phyloP scores from a whole-genome alignment of 2,329 filamentous ascomycete genomes.

The Aureobasidium sp. region DNA sequence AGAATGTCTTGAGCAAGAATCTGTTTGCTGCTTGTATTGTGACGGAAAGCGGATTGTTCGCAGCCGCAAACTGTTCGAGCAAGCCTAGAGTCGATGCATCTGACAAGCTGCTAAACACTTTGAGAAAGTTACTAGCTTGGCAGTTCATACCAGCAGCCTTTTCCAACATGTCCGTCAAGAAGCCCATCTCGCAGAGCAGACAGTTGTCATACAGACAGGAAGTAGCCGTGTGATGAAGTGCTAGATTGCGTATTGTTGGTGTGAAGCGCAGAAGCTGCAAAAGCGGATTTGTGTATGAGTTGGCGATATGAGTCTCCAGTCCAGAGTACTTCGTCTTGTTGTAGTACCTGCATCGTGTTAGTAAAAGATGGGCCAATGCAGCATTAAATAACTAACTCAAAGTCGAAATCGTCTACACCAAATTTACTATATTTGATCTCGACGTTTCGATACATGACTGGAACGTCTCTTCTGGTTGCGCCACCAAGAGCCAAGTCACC shows the following conservation, averaged over 20 bases:
- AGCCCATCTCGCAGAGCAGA: conserved; percentile 87
- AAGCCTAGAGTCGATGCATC: conserved; percentile 70
- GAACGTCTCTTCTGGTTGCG: conserved; percentile 70
- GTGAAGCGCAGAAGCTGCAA: conserved; percentile 89
- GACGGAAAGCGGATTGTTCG: conserved; percentile 61
- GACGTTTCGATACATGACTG: conserved; percentile 82
- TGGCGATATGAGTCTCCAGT: conserved; percentile 90
- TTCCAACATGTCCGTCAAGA: conserved; percentile 94
- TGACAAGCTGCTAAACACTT: conserved; percentile 75
- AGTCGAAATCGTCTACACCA: conserved; percentile 98
- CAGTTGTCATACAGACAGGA: conserved; percentile 76
- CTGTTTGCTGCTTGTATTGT: conserved; percentile 82
- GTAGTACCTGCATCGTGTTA: conserved; percentile 60
- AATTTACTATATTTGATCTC: conserved; percentile 99
- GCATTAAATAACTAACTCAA: conserved; percentile 53
- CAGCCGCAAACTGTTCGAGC: conserved; percentile 69
- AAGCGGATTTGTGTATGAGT: conserved; percentile 90
- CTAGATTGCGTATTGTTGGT: conserved; percentile 76
- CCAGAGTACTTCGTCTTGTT: conserved; percentile 90
- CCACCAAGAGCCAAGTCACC: conserved; percentile 61
- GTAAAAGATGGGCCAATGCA: not conserved
- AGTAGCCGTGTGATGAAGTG: conserved; percentile 80
- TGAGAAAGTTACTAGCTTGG: conserved; percentile 90
- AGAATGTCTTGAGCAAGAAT: conserved; percentile 68
- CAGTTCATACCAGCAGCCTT: conserved; percentile 92